A percentile compares a stretch with the other conserved stretches of the same genome.
These are phyloP conservation scores for Lupinus albus DNA, from an alignment of 306 rosid species.

Conservation along the genomic window DNA sequence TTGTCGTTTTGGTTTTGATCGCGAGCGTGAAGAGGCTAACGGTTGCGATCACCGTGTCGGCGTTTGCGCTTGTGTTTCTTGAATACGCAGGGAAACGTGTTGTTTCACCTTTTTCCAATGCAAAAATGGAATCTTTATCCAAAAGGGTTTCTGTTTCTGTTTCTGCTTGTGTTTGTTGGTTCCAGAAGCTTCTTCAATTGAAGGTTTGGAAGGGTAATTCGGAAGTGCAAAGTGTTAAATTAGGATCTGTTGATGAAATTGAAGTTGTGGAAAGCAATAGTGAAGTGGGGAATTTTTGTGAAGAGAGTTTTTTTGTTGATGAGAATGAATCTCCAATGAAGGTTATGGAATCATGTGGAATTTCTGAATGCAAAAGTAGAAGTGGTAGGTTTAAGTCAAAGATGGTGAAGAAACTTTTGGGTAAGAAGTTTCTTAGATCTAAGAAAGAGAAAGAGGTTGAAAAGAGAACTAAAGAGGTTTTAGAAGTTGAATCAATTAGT, in stretches of 20 bases:
- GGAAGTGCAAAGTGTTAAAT: slow-evolving; percentile 10
- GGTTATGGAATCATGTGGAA: slow-evolving; percentile 16
- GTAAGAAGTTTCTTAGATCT: slow-evolving; percentile 55
- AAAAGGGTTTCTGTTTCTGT: slow-evolving; percentile 21
- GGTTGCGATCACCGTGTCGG: slow-evolving; percentile 65
- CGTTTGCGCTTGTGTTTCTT: slow-evolving; percentile 61
- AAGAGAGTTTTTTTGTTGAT: slow-evolving; percentile 16
- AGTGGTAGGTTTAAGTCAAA: slow-evolving; percentile 50
- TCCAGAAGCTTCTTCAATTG: slow-evolving; percentile 10
- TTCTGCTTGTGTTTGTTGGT: not conserved
- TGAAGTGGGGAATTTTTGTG: not conserved
- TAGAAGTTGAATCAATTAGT: slow-evolving; percentile 33
- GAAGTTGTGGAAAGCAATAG: slow-evolving; percentile 45
- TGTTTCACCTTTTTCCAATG: slow-evolving; percentile 42
- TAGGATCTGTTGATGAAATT: slow-evolving; percentile 42
- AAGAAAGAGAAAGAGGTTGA: slow-evolving; percentile 34
- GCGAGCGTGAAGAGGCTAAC: slow-evolving; percentile 52
- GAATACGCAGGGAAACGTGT: slow-evolving; percentile 51
- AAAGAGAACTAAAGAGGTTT: slow-evolving; percentile 17
- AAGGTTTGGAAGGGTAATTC: not conserved
- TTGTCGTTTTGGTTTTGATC: slow-evolving; percentile 48
- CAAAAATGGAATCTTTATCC: slow-evolving; percentile 1
- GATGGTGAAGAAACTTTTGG: slow-evolving; percentile 60
- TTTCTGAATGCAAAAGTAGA: slow-evolving; percentile 25
- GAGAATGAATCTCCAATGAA: slow-evolving; percentile 1